phyloP scores from a whole-genome alignment of 2,329 filamentous ascomycete genomes.

The Microsporum ferrugineum region DNA sequence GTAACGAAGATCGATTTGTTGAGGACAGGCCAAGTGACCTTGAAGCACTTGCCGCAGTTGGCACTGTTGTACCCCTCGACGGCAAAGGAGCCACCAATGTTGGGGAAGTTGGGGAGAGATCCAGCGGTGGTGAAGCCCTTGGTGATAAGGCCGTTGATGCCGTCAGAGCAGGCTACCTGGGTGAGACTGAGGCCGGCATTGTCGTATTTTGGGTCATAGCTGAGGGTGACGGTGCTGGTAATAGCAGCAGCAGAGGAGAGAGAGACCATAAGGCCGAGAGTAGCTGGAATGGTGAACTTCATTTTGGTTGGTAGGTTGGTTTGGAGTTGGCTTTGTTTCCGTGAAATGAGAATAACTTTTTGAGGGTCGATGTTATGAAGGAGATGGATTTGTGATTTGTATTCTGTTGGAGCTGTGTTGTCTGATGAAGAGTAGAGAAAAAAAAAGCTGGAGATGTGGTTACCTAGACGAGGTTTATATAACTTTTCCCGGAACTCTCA shows the following conservation, averaged over 20 bases:
- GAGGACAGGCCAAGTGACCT: slow-evolving; percentile 37
- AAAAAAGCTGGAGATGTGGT: background rate
- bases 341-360: background rate
- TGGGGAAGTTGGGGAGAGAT: slow-evolving; percentile 36
- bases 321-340: background rate
- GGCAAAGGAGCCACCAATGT: slow-evolving; percentile 40
- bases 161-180: slow-evolving; percentile 37
- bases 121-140: slow-evolving; percentile 33
- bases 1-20: slow-evolving; percentile 37
- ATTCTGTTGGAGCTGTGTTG: background rate
- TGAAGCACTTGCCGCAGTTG: slow-evolving; percentile 44
- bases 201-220: slow-evolving; percentile 64
- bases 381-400: background rate
- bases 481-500: background rate
- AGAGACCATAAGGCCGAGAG: slow-evolving; percentile 15
- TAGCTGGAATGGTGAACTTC: slow-evolving; percentile 16
- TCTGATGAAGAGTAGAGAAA: background rate
- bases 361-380: background rate
- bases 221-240: slow-evolving; percentile 39
- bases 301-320: slow-evolving; percentile 6
- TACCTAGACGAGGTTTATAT: slow-evolving; percentile 1
- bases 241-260: slow-evolving; percentile 16
- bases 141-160: slow-evolving; percentile 24
- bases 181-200: slow-evolving; percentile 44
- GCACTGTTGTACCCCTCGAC: slow-evolving; percentile 37